These are phyloP conservation scores for Cryoendolithus antarcticus DNA, from an alignment of 2,329 filamentous ascomycete genomes.

Conservation along the genomic window DNA sequence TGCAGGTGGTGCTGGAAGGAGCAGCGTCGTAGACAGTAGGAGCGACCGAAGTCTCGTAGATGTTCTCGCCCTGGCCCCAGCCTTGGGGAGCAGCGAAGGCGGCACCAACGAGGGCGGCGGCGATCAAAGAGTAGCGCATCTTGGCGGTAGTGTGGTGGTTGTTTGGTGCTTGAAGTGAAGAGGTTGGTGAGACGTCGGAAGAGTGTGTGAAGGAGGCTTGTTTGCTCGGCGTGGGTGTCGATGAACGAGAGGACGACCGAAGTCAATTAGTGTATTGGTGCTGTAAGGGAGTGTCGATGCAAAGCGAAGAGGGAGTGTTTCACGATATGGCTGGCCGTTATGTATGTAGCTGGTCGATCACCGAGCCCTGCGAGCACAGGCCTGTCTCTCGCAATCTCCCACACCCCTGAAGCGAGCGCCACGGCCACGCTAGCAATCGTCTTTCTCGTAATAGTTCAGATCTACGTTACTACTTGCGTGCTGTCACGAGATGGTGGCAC, in stretches of 20 bases:
- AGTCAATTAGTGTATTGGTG: constrained; percentile 5
- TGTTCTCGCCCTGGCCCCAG: constrained; percentile 5
- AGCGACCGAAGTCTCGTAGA: constrained; percentile 8
- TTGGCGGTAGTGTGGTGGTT: constrained; percentile 4
- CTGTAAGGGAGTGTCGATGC: no score
- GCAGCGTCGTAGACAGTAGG: constrained; percentile 4
- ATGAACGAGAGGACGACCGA: constrained; percentile 6
- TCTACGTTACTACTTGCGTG: no score
- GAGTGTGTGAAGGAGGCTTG: constrained; percentile 2
- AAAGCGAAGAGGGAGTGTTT: no score
- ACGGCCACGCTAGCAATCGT: no score
- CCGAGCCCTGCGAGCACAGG: constrained; percentile 1
- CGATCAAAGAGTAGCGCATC: constrained; percentile 9
- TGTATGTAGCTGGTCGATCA: no score
- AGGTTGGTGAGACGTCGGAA: constrained; percentile 1
- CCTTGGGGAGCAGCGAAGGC: constrained; percentile 7
- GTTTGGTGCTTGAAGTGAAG: constrained; percentile 1
- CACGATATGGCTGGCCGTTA: no score
- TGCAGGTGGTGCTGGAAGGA: constrained; percentile 4
- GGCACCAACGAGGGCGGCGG: constrained; percentile 9
- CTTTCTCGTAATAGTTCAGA: no score
- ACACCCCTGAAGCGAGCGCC: constrained; percentile 3
- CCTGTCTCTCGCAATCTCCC: constrained; percentile 4
- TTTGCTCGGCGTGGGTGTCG: constrained; percentile 2
- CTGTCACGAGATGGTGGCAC: no score